A percentile compares a stretch with the other conserved stretches of the same genome.
These are phyloP conservation scores for Lenzites betulinus DNA, from an alignment of 768 basidiomycete species.

Conservation along the genomic window DNA sequence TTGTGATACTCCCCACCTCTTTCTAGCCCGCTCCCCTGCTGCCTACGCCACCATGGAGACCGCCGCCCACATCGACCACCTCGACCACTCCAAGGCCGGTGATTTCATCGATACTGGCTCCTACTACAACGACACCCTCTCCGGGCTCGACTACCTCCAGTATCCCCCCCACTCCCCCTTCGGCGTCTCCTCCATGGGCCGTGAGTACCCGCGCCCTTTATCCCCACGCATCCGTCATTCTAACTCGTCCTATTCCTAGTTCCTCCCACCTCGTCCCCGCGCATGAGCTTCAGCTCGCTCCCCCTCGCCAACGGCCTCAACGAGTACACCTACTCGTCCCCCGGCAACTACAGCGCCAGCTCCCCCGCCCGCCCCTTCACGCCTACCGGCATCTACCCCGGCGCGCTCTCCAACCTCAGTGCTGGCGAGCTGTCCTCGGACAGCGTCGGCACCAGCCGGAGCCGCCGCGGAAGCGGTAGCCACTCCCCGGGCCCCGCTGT, in stretches of 20 bases:
- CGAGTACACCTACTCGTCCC: slow-evolving; percentile 61
- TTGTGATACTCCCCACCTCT: slow-evolving; percentile 22
- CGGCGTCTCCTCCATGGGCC: slow-evolving; percentile 58
- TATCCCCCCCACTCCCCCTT: slow-evolving; percentile 70
- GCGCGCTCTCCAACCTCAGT: slow-evolving; percentile 70
- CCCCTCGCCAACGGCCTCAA: slow-evolving; percentile 58
- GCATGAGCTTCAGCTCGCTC: slow-evolving; percentile 63
- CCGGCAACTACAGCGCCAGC: slow-evolving; percentile 53
- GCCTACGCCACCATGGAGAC: slow-evolving; percentile 44
- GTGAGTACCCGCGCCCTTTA: slow-evolving; percentile 44
- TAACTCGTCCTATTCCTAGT: slow-evolving; percentile 39
- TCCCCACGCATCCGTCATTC: slow-evolving; percentile 11
- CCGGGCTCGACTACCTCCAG: slow-evolving; percentile 62
- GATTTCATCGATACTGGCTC: slow-evolving; percentile 47
- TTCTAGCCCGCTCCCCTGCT: slow-evolving; percentile 15
- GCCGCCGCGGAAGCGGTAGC: slow-evolving; percentile 70
- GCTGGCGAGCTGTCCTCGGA: slow-evolving; percentile 77
- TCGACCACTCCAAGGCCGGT: slow-evolving; percentile 50
- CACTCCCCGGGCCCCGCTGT: slow-evolving; percentile 51
- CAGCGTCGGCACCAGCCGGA: slow-evolving; percentile 59
- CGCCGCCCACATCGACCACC: slow-evolving; percentile 47
- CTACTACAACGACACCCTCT: slow-evolving; percentile 45
- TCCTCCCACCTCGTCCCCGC: slow-evolving; percentile 55
- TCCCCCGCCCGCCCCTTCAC: slow-evolving; percentile 65
- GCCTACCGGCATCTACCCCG: slow-evolving; percentile 70